Evolutionary conservation across 306 rosid species (phyloP), one percentile per base, ranked within the genome.

Genomic region (Vigna trinervia): DNA sequence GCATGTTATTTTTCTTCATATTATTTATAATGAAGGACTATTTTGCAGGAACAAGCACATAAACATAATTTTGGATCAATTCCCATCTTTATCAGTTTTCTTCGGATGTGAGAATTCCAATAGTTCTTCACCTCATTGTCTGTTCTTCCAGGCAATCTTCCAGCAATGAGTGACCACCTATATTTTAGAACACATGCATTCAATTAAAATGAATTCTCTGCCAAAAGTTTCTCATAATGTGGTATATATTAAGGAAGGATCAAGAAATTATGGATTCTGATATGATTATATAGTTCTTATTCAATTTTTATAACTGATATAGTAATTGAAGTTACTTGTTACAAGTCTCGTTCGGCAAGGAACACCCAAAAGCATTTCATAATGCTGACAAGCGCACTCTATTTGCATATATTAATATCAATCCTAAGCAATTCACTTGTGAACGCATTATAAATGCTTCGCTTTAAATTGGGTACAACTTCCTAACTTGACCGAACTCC

Each of bases 121-220:
- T 86, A 84, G 81, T 88, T 88, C 86, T 88, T 88, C 10, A 88
- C 81, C 75, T 88, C 92, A 11, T 88, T 86, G 67, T 86, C 88
- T 41, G 88, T 86, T 30, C 92, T 81, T 0, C 92, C 92, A 0
- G 92, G 92, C 34, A 86, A 72, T 83, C 92, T 88, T 78, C 92
- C 90, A 23, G 90, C 92, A 46, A 88, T 88, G 0, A 88, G 75
- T 17, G 90, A 85, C 93, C 90, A 85, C 89, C 93, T 82, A 64
- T 82, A 58, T 20, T 22, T 74, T 43, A 26, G 34, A 71, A 34
- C 39, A 36, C 3, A 57, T 7, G 48, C 3, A 30, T 4, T 2
- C 23, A 17, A 68, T 39, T 68, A 56, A 34, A 3, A 47, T 34
- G 34, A 45, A 57, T 45, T 57, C 17, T n/a, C 26, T 66, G 7